These are phyloP conservation scores for Lignosus rhinocerotis DNA, from an alignment of 1,284 basidiomycete genomes.

Conservation along the genomic window DNA sequence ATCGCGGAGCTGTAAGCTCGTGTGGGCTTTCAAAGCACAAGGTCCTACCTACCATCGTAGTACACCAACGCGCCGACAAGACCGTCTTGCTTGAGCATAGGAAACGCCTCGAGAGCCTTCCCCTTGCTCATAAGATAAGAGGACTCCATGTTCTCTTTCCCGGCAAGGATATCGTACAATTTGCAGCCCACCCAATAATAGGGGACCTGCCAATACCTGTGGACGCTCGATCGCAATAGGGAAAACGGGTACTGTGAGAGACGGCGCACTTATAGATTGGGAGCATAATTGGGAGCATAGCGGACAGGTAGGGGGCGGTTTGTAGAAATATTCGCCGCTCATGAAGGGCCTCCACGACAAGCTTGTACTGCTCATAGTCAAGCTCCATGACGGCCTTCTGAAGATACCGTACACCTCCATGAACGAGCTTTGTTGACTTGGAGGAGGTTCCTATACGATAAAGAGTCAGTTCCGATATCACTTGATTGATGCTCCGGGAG, in stretches of 20 bases:
- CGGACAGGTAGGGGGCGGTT: constrained; percentile 92
- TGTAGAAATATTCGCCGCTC: constrained; percentile 94
- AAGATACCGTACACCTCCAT: constrained; percentile 96
- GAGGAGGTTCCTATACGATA: constrained; percentile 79
- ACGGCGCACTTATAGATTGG: constrained; percentile 79
- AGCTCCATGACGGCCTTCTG: constrained; percentile 96
- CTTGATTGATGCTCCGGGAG: too few relatives aligned
- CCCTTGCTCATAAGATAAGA: constrained; percentile 95
- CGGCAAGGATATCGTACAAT: constrained; percentile 94
- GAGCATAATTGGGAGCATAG: constrained; percentile 93
- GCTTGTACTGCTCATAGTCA: constrained; percentile 96
- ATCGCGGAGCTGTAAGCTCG: background rate
- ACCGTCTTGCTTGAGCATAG: constrained; percentile 93
- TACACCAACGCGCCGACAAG: constrained; percentile 95
- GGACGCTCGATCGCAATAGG: background rate
- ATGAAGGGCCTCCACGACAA: constrained; percentile 91
- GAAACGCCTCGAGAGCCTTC: constrained; percentile 92
- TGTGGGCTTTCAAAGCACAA: background rate
- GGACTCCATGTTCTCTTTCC: constrained; percentile 95
- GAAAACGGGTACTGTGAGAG: background rate
- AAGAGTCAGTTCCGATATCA: background rate
- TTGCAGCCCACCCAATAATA: constrained; percentile 97
- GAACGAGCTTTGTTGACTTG: constrained; percentile 97
- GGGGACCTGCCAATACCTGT: constrained; percentile 93
- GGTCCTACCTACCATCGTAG: constrained; percentile 75